Evolutionary conservation across 2,329 filamentous ascomycete species (phyloP), one percentile per base, ranked within the genome.

Genomic region (Trichoderma breve): DNA sequence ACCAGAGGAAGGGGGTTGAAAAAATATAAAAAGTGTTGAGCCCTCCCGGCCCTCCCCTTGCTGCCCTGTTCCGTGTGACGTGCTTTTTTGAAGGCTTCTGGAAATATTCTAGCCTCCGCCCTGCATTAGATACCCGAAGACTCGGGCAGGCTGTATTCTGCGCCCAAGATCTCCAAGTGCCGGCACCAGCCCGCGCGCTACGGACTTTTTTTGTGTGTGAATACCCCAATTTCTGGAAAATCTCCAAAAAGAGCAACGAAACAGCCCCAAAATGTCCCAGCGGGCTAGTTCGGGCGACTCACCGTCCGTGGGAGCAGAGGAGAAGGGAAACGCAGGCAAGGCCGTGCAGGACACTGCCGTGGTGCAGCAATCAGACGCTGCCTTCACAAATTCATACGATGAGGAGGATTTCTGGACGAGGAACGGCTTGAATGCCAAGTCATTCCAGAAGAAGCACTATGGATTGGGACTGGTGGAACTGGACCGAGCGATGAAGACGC

Each of bases 401-500:
- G 76, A 81, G 18, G 78, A 79, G 65, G 76, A 79, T 69, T 80
- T 79, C 72, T 76, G 75, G 78, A 82, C 80, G 65, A 78, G 81
- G 58, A 80, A 79, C 58, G 81, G 81, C 61, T 76, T 82, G 30
- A 82, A 78, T 66, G 62, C 77, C n/a, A 76, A 77, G 34, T 82
- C 80, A 21, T 82, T 82, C 75, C 77, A 80, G 75, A 77, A 74
- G 71, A 78, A 78, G 67, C 65, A 78, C 73, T 80, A 79, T 74
- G 78, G 78, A 61, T 28, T 70, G 9, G 78, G 77, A 36, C 71
- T 78, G 30, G 77, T 78, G 58, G 79, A 84, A 75, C 79, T 86
- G 61, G 82, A 85, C 74, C 81, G 82, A 64, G 79, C 81, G 75
- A 87, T 90, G 83, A 86, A 87, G 82, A 82, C 83, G 66, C 86